Evolutionary conservation across 2,329 filamentous ascomycete genomes (phyloP).

Genomic region (Pseudohalonectria lignicola): DNA sequence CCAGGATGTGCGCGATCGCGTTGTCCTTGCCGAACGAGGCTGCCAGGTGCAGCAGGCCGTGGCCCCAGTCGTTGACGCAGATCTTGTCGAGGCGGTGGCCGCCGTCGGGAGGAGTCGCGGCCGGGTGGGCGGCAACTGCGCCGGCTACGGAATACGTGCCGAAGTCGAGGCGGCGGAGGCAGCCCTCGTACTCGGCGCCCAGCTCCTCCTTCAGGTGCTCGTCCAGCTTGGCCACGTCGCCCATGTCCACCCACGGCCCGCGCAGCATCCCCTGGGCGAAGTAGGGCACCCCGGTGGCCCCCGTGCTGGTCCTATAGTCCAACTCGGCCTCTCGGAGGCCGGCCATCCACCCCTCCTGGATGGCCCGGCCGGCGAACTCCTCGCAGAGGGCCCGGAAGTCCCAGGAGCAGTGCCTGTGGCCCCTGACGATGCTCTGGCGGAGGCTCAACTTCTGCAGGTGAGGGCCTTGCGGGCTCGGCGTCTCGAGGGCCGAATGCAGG

Average conservation of each 20-base stretch:
- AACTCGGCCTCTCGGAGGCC: constrained; percentile 1
- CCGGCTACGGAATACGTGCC: too few relatives aligned
- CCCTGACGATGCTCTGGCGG: constrained; percentile 4
- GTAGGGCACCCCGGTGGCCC: constrained; percentile 6
- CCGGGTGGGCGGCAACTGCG: too few relatives aligned
- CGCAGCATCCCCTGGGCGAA: constrained; percentile 5
- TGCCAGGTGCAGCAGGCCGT: constrained; percentile 7
- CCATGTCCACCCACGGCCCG: constrained; percentile 3
- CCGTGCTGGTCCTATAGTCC: constrained; percentile 1
- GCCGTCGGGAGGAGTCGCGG: too few relatives aligned
- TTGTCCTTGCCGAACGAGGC: constrained; percentile 3
- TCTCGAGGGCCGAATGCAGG: constrained; percentile 4
- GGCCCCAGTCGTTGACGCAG: constrained; percentile 8
- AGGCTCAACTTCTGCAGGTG: constrained; percentile 4
- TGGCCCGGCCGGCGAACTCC: not conserved
- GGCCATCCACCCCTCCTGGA: constrained; percentile 1
- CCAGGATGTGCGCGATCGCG: constrained; percentile 3
- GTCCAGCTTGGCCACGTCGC: constrained; percentile 4
- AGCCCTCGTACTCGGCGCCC: constrained; percentile 1
- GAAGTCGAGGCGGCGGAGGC: constrained; percentile 3
- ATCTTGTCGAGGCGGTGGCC: constrained; percentile 7
- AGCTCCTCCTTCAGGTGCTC: constrained; percentile 5
- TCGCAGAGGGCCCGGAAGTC: constrained; percentile 3
- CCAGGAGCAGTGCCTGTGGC: constrained; percentile 4
- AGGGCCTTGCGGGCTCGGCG: constrained; percentile 3